phyloP scores from a whole-genome alignment of 768 basidiomycete genomes.

The Cubamyces sp. region DNA sequence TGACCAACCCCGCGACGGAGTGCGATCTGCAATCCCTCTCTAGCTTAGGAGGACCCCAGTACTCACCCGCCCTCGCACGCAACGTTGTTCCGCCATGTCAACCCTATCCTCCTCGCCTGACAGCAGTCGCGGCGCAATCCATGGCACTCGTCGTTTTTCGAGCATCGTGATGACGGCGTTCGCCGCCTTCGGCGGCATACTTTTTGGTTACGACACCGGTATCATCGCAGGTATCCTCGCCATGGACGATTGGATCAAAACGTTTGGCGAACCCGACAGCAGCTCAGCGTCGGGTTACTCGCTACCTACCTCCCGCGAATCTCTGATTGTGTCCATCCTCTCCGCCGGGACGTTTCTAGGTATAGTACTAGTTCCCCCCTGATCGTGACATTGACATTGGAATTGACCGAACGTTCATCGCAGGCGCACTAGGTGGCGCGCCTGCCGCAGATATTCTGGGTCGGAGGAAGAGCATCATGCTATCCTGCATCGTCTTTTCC shows the following conservation, averaged over 20 bases:
- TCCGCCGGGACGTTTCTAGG: conserved; percentile 88
- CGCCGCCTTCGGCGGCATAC: conserved; percentile 42
- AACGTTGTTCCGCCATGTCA: no score
- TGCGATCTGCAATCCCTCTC: no score
- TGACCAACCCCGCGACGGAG: no score
- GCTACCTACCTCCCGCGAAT: conserved; percentile 47
- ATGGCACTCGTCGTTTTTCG: conserved; percentile 13
- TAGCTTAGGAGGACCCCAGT: no score
- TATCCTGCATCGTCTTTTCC: conserved; percentile 52
- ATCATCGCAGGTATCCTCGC: conserved; percentile 75
- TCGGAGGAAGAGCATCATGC: conserved; percentile 52
- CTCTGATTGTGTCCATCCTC: conserved; percentile 66
- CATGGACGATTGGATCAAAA: conserved; percentile 59
- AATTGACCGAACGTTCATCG: neutral
- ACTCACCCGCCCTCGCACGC: no score
- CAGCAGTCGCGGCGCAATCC: conserved; percentile 7
- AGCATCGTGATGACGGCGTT: conserved; percentile 41
- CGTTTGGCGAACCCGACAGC: conserved; percentile 46
- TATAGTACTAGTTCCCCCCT: conserved; percentile 12
- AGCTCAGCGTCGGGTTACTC: conserved; percentile 24
- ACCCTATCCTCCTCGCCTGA: no score
- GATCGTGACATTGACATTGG: no score
- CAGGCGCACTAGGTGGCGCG: conserved; percentile 54
- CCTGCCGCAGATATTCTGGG: conserved; percentile 59
- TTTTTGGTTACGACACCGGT: conserved; percentile 80